Evolutionary conservation across 2,329 filamentous ascomycete species (phyloP).

Genomic region (Stemphylium vesicarium): DNA sequence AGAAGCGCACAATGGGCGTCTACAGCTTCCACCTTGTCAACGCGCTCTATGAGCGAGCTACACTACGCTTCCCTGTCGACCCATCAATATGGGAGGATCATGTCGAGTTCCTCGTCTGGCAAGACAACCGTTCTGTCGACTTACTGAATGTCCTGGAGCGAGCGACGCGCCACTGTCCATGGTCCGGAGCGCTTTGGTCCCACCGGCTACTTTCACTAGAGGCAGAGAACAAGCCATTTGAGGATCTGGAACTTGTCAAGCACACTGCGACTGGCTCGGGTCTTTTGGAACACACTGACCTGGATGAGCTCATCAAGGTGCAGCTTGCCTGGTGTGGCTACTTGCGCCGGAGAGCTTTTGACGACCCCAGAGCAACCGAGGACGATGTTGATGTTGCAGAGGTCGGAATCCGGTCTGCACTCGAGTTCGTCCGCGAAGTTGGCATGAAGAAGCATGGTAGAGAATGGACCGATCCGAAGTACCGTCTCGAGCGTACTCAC

Average conservation of each 20-base stretch:
- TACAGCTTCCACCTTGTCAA: slow-evolving; percentile 62
- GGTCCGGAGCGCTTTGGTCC: slow-evolving; percentile 90
- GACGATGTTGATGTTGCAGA: slow-evolving; percentile 84
- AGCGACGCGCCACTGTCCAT: slow-evolving; percentile 88
- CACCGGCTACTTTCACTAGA: slow-evolving; percentile 87
- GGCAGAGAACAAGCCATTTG: slow-evolving; percentile 75
- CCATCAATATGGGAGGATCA: slow-evolving; percentile 84
- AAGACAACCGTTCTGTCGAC: slow-evolving; percentile 52
- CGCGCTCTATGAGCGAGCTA: slow-evolving; percentile 77
- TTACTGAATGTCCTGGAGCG: slow-evolving; percentile 77
- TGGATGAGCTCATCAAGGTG: slow-evolving; percentile 88
- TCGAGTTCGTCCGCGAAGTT: slow-evolving; percentile 81
- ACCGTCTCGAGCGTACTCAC: slow-evolving; percentile 86
- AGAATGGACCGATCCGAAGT: slow-evolving; percentile 81
- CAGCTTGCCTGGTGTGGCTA: slow-evolving; percentile 96
- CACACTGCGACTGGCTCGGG: slow-evolving; percentile 88
- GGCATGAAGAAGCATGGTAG: slow-evolving; percentile 79
- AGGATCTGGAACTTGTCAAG: slow-evolving; percentile 87
- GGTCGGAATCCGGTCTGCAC: slow-evolving; percentile 81
- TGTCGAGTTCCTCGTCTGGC: slow-evolving; percentile 71
- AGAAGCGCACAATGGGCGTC: slow-evolving; percentile 66
- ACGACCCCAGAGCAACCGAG: slow-evolving; percentile 72
- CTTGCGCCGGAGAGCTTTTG: slow-evolving; percentile 83
- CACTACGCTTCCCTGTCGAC: slow-evolving; percentile 75
- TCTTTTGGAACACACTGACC: slow-evolving; percentile 81